These are phyloP conservation scores for Syzygium oleosum DNA, from an alignment of 345 rosid species.

Conservation along the genomic window DNA sequence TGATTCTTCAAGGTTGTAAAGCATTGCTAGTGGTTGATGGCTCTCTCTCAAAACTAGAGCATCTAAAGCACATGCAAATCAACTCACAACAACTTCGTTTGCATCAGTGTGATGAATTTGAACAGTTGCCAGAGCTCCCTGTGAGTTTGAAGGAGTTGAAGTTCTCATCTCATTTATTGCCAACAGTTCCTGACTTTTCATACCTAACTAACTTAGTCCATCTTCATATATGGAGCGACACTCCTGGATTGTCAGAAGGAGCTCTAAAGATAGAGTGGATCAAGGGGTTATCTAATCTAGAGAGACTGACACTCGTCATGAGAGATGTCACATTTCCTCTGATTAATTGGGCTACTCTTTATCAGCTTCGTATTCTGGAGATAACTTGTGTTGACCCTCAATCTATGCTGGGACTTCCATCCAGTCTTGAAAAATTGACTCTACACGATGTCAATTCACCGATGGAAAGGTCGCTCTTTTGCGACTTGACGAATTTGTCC, in stretches of 20 bases:
- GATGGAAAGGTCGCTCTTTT: background rate
- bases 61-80: background rate
- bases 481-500: background rate
- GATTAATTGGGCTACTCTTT: background rate
- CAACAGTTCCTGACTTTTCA: background rate
- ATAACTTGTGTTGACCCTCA: background rate
- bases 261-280: background rate
- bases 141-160: fast-evolving
- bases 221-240: background rate
- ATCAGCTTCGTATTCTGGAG: background rate
- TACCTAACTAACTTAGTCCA: background rate
- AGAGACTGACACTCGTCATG: background rate
- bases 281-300: background rate
- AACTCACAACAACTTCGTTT: background rate
- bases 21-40: background rate
- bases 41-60: background rate
- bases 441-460: background rate
- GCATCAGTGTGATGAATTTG: fast-evolving
- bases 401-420: background rate
- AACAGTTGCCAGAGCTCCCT: background rate
- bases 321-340: background rate
- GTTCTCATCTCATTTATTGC: background rate
- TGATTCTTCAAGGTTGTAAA: background rate
- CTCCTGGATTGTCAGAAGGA: no score
- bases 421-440: background rate